Evolutionary conservation across 2,329 filamentous ascomycete genomes (phyloP), one percentile per base, ranked within the genome.

Genomic region (Fulvia fulva): DNA sequence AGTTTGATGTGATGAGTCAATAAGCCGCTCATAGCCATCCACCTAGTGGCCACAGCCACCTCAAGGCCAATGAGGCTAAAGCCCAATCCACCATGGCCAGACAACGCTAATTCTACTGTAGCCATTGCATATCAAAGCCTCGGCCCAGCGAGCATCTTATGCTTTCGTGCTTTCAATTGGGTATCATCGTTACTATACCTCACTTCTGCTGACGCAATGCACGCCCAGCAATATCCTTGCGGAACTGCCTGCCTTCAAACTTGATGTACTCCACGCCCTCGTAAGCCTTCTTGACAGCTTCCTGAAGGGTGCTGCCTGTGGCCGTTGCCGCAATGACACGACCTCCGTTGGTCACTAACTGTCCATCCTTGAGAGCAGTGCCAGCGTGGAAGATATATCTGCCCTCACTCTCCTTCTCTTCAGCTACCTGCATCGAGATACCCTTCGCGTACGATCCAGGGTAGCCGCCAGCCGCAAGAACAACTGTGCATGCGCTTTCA

Each of bases 261-360:
- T 88, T 80, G 69, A 97, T 92, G 54, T 83, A 81, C 56, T 86
- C 82, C 22, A 97, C 87, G 30, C 90, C 91, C 63, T 86, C 82
- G 73, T 99, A 99, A n/a, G 91, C 91, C 71, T 88, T 88, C 68
- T 87, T 83, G 1, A 97, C 90, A 0, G 94, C 94, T 53, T 89
- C 87, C 68, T 90, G 84, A 1, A 99, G 83, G 12, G 87, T 89
- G 0, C 82, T 80, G 0, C 85, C 88, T 1, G 87, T 88, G 1
- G 92, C 89, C 37, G 90, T 96, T n/a, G 91, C 87, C 16, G 93
- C 92, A 70, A 99, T 96, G 32, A 99, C 94, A 57, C 94, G 87
- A 0, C 94, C 94, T 49, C 94, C 94, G 0, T 88, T 83, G 0
- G 91, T 93, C 69, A 86, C 82, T 21, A 97, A 80, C 62, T 86